These are phyloP conservation scores for Metarhizium robertsii DNA, from an alignment of 2,329 filamentous ascomycete species.

Conservation along the genomic window DNA sequence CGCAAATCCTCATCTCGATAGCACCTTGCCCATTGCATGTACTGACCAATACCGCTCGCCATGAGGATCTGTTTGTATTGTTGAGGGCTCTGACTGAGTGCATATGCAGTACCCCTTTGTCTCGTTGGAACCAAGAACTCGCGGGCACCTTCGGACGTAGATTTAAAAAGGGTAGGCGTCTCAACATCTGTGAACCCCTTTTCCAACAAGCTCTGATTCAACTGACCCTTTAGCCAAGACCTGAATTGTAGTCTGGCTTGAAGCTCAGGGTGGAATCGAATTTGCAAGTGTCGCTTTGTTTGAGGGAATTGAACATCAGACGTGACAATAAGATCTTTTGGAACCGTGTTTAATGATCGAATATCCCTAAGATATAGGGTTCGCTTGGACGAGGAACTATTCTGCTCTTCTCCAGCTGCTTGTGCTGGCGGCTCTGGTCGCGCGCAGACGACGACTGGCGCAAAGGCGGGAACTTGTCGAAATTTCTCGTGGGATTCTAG, in stretches of 20 bases:
- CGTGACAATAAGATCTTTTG: constrained; percentile 64
- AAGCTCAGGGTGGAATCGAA: constrained; percentile 64
- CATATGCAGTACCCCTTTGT: constrained; percentile 68
- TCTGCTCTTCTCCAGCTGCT: constrained; percentile 11
- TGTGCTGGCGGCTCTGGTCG: constrained; percentile 16
- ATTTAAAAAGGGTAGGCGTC: constrained; percentile 93
- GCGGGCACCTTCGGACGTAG: constrained; percentile 87
- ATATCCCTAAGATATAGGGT: constrained; percentile 57
- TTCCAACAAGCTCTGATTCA: constrained; percentile 43
- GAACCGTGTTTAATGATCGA: constrained; percentile 23
- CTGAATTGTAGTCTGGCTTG: constrained; percentile 63
- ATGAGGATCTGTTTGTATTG: constrained; percentile 98
- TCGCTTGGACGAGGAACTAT: constrained; percentile 26
- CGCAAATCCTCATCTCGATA: constrained; percentile 92
- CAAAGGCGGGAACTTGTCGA: constrained; percentile 37
- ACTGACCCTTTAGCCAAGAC: constrained; percentile 43
- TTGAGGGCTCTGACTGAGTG: constrained; percentile 89
- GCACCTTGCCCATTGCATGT: constrained; percentile 89
- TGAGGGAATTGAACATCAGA: constrained; percentile 64
- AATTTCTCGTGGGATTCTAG: constrained; percentile 31
- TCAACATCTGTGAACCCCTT: constrained; percentile 70
- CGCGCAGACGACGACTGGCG: constrained; percentile 42
- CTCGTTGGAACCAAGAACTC: constrained; percentile 92
- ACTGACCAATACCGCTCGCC: constrained; percentile 73
- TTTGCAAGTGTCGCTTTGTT: constrained; percentile 71